Base-by-base conservation (phyloP, 306 rosid species). In the Rubus idaeus region DNA sequence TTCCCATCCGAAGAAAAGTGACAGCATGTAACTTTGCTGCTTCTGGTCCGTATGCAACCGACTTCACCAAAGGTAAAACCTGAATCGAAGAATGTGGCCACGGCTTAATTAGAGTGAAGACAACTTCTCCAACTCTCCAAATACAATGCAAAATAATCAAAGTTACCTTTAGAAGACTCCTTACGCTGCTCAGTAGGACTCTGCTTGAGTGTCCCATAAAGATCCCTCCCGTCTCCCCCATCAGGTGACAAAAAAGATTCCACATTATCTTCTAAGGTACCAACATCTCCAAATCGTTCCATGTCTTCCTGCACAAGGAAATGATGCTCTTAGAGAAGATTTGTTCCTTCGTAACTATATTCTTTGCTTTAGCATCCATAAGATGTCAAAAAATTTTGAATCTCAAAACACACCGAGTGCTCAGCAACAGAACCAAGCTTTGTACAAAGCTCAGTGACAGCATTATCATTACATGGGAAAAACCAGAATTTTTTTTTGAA, bases 1-100 rank as follows among this genome's bases (percentile, higher is more conserved):
- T 94, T 94, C 76, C 98, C 98, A 84, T 94, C 97, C 21, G 98
- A 90, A 73, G 98, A 94, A 87, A 94, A 94, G 87, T 94, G 96
- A 79, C 98, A 94, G 85, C 95, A 90, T 65, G 89, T 91, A 83
- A 94, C 97, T 87, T 94, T 90, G 79, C 91, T 86, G 80, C 88
- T 94, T 84, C 96, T 88, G 80, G 88, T 89, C 78, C 94, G 88
- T 72, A 94, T 88, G 84, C 93, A 90, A 77, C 93, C 76, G 73
- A 90, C 96, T 88, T 90, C 98, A 64, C 70, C 84, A 67, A 94
- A 94, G 71, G 94, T 86, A 85, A 88, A 85, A 60, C 87, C 98
- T 94, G 87, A 78, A 75, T 81, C 21, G 67, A 67, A 82, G 52
- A 51, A 76, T 70, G 78, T 5, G 55, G 60, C 30, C 74, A 84